Base-by-base conservation (phyloP, 106 monocot genomes). In the Dendrobium nobile region DNA sequence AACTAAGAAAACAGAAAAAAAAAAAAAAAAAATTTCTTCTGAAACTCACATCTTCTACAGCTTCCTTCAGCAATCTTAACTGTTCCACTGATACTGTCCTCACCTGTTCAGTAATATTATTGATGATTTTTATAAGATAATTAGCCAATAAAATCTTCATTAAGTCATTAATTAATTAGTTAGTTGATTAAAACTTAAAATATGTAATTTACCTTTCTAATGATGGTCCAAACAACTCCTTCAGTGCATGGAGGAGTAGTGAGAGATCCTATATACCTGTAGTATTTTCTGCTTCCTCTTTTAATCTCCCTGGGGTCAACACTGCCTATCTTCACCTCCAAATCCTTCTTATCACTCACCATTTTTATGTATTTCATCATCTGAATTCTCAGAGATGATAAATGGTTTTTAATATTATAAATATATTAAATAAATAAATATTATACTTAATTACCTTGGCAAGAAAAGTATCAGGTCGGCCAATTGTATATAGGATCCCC, bases 231-330 rank as follows among this genome's bases (percentile, higher is more conserved):
- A 0, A 93, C 61, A 3, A 96, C 93, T 22, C 88, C 90, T 81
- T 96, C 91, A 2, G 93, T 91, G 85, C 96, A 96, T 77, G 96
- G 96, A 11, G 96, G 96, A 7, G 84, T 83, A 20, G 93, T 96
- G 58, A 96, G 91, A 1, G 96, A 96, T 28, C 96, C 96, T 22
- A 89, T 75, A 87, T 96, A 96, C 73, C 96, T 86, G 83, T 88
- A 96, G 43, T 96, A 96, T n/a, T 90, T 91, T 77, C 85, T 79
- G 75, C 80, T 86, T 24, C 85, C 85, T 44, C 54, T 77, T 75
- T 78, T 86, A 5, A 90, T 68, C 1, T 87, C 51, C 24, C 87
- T 74, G 88, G 68, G 61, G 22, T 61, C 22, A 61, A 61, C 61
- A 22, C 20, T 19, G 4, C 61, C 61, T 61, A 22, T 22, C 20